Base-by-base conservation (phyloP, 441 rosid genomes). In the Croton setiger region DNA sequence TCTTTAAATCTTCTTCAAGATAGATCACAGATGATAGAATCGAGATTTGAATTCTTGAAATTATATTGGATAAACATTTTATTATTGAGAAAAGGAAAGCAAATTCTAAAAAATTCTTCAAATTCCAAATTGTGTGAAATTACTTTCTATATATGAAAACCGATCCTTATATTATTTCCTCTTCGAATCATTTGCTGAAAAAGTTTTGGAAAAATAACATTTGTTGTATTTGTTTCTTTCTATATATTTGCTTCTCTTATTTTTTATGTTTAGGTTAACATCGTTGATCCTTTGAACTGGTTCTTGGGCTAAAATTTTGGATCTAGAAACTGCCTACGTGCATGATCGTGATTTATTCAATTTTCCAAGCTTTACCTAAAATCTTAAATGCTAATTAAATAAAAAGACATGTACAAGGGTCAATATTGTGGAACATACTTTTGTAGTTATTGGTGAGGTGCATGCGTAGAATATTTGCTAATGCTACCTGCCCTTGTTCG, bases 291-390 rank as follows among this genome's bases (percentile, higher is more conserved):
- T 43, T 56, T 43, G 71, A 56, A 67, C 31, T 44, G 31, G 71
- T 57, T 57, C 31, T 31, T 27, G 12, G 64, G 71, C 71, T 68
- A 45, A 54, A 57, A 45, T 45, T n/a, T 54, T 58, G 71, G 71
- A 68, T 68, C 71, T 58, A 54, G 33, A 37, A 55, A 21, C 18
- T 67, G 70, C n/a, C 53, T 55, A 41, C 62, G 62, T 67, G 70
- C 70, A 43, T 56, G 51, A 57, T 44, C 45, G 63, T 57, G 64
- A 57, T 23, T 41, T 17, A 1, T 56, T 27, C 55, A 35, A 39
- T 57, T 36, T 33, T 33, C 17, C 7, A 51, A 51, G 52, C 37
- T 36, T 12, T 55, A 65, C 23, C 3, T 18, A 13, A 17, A 21
- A 43, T 4, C 11, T 18, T 9, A 20, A 62, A 62, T 41, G 4